A percentile compares a stretch with the other conserved stretches of the same genome.
Conservation (phyloP, 768 basidiomycete genomes). For the Phlebiopsis gigantea region DNA sequence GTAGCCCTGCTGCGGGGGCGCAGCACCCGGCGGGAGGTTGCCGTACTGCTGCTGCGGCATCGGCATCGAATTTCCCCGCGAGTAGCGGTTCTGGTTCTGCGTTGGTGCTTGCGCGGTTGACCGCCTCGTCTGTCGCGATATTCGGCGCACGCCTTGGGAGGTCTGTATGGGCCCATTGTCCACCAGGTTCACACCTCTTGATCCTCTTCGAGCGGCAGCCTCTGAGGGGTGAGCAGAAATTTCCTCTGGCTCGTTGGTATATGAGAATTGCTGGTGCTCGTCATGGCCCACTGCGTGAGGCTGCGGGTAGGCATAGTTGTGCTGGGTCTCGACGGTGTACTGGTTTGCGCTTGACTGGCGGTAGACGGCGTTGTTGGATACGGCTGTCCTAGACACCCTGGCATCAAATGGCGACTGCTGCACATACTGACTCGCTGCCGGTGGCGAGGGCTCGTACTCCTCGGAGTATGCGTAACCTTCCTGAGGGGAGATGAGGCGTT, state of each 20-base stretch:
- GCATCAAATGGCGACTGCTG: conserved; percentile 29
- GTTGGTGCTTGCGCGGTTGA: conserved; percentile 54
- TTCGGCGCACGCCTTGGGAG: conserved; percentile 73
- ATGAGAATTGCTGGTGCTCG: conserved; percentile 20
- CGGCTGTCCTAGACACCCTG: conserved; percentile 35
- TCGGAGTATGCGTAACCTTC: conserved; percentile 15
- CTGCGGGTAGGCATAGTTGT: conserved; percentile 54
- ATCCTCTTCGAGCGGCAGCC: conserved; percentile 15
- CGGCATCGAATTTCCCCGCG: conserved; percentile 41
- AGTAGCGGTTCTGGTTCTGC: conserved; percentile 74
- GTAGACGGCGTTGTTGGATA: conserved; percentile 32
- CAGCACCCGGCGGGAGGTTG: conserved; percentile 68
- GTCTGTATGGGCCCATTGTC: conserved; percentile 83
- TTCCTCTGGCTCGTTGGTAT: conserved; percentile 34
- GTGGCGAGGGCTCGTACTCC: conserved; percentile 12
- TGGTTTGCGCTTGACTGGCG: conserved; percentile 35
- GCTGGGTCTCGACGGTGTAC: conserved; percentile 43
- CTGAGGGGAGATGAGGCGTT: conserved; percentile 36
- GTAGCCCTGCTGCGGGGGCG: conserved; percentile 32
- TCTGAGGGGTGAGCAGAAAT: conserved; percentile 13
- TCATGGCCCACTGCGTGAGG: conserved; percentile 28
- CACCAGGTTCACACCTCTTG: conserved; percentile 69
- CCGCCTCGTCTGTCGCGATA: conserved; percentile 60
- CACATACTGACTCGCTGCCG: background rate
- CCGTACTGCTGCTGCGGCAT: conserved; percentile 26